These are phyloP conservation scores for Laguncularia racemosa DNA, from an alignment of 345 rosid species.

Conservation along the genomic window DNA sequence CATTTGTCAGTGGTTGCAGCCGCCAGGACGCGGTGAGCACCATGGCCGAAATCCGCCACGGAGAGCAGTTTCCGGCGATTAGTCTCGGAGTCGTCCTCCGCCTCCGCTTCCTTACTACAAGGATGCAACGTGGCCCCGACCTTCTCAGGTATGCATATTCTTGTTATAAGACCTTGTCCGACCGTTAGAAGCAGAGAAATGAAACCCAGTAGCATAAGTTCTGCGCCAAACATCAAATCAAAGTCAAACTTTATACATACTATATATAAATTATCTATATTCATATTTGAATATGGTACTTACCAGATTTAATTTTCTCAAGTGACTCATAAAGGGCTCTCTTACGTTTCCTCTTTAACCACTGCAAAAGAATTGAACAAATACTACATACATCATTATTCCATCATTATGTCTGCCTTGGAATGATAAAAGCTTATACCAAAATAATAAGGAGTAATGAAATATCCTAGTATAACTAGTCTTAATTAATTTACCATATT, in stretches of 20 bases:
- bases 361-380: constrained; percentile 27
- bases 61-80: constrained; percentile 46
- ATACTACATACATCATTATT: not conserved
- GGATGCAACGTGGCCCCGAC: constrained; percentile 16
- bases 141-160: constrained; percentile 10
- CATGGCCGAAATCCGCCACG: constrained; percentile 14
- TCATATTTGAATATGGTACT: not conserved
- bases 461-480: too few species aligned
- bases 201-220: constrained; percentile 20
- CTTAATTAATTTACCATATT: too few species aligned
- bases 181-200: constrained; percentile 18
- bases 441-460: too few species aligned
- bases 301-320: constrained; percentile 93
- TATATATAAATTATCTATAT: too few species aligned
- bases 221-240: constrained; percentile 4
- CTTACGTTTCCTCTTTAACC: constrained; percentile 56
- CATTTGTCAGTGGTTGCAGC: constrained; percentile 40
- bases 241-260: not conserved
- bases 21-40: constrained; percentile 44
- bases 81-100: constrained; percentile 1
- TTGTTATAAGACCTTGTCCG: constrained; percentile 12
- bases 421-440: not conserved
- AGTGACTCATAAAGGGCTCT: constrained; percentile 74
- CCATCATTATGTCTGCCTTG: not conserved
- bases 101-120: constrained; percentile 8